phyloP scores from a whole-genome alignment of 192 early-diverging fungal genomes.

The Rhizophagus prolifer region DNA sequence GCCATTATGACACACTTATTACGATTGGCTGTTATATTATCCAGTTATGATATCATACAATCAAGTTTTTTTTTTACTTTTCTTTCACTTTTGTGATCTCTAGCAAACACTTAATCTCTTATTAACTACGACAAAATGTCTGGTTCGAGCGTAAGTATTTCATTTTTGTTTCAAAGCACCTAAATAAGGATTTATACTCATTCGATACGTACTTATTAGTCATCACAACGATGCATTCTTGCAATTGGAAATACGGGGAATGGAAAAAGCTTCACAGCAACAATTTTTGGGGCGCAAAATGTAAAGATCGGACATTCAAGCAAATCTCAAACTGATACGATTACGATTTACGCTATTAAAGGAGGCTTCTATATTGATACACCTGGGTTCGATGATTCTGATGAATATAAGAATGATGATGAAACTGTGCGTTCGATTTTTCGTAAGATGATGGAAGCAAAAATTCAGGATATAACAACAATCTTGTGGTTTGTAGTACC shows the following conservation, averaged over 20 bases:
- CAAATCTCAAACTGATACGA: background rate
- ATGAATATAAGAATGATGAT: conserved; percentile 19
- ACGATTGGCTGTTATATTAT: too few species aligned
- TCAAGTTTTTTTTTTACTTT: too few species aligned
- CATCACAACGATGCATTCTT: conserved; percentile 20
- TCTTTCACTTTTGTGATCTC: too few species aligned
- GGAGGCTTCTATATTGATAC: conserved; percentile 31
- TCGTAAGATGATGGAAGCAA: background rate
- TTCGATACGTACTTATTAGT: background rate
- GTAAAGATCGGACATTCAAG: conserved; percentile 10
- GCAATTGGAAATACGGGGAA: conserved; percentile 19
- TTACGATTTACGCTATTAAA: conserved; percentile 24
- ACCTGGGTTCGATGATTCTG: conserved; percentile 28
- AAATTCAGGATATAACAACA: conserved; percentile 16
- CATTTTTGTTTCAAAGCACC: background rate
- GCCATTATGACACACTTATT: too few species aligned
- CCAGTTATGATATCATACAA: too few species aligned
- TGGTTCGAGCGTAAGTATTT: background rate
- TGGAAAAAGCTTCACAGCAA: conserved; percentile 29
- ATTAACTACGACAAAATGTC: background rate
- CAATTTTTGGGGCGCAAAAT: conserved; percentile 23
- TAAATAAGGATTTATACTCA: background rate
- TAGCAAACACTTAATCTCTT: background rate
- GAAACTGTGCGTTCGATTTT: conserved; percentile 14
- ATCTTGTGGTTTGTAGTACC: conserved; percentile 27